Evolutionary conservation across 441 rosid species (phyloP), one percentile per base, ranked within the genome.

Genomic region (Omphalea diandra): DNA sequence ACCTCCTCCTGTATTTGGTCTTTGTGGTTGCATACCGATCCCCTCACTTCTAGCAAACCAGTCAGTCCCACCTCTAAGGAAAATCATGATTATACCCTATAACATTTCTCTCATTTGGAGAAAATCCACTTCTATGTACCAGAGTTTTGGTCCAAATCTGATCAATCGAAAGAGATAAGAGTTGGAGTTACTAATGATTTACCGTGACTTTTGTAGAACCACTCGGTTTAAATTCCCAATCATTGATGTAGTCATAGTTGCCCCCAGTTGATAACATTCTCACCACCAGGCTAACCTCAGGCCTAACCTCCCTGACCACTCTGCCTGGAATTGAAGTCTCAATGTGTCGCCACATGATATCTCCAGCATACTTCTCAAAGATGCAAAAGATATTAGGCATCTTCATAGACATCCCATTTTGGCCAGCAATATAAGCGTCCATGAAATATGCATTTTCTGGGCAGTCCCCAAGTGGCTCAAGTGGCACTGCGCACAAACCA

Each of bases 301-400:
- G 82, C 80, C 88, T 82, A 11, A 76, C 90, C 76, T 87, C 93
- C n/a, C n/a, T n/a, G n/a, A n/a, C n/a, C 74, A 74, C 78, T 57
- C 61, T 29, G 14, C 75, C 71, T 0, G 93, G 84, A 27, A 83
- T 80, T 58, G 47, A 63, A 44, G 63, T 17, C 72, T 90, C 93
- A 0, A 90, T 83, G 47, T 88, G 96, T 35, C 90, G 73, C 96
- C 91, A 88, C 89, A 83, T 78, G 32, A 88, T 68, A 53, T 88
- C 85, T 4, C 91, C 94, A 3, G 86, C 84, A 65, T 81, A 64
- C 52, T 69, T 77, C 65, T 87, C 92, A 46, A 88, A 88, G 47
- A 88, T 73, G 70, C 91, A 85, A 20, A 87, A 68, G 10, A 43
- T 82, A 5, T 80, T 85, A 0, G 84, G 6, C 35, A 75, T 78